Conservation (phyloP, 2,329 filamentous ascomycete species). For the Trichoderma oligosporum region DNA sequence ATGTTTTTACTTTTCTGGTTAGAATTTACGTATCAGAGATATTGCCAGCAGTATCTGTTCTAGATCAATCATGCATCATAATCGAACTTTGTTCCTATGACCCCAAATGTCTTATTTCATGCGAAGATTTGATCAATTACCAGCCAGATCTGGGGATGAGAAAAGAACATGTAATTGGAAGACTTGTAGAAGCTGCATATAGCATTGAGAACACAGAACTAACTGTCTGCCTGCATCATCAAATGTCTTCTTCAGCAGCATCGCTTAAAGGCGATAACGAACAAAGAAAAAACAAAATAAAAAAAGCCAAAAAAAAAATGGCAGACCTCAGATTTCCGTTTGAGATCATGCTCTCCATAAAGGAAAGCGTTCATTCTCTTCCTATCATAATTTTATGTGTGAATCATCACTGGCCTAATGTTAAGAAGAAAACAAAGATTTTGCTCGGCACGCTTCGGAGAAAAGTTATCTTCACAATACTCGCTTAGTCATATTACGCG, state of each 20-base stretch:
- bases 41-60: not conserved
- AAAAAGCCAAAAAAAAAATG: not conserved
- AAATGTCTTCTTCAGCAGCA: not conserved
- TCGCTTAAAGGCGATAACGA: not conserved
- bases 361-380: conserved; percentile 61
- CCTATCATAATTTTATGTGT: conserved; percentile 57
- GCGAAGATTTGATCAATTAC: not conserved
- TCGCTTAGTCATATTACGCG: conserved; percentile 29
- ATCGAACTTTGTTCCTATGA: too few relatives aligned
- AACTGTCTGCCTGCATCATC: not conserved
- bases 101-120: not conserved
- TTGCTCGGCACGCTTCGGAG: not conserved
- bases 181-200: not conserved
- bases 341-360: conserved; percentile 58
- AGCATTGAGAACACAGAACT: not conserved
- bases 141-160: not conserved
- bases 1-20: too few relatives aligned
- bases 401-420: conserved; percentile 60
- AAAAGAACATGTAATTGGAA: not conserved
- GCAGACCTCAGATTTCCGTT: conserved; percentile 59
- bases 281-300: not conserved
- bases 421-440: conserved; percentile 29
- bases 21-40: too few relatives aligned
- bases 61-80: too few relatives aligned
- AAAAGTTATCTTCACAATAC: conserved; percentile 23